Evolutionary conservation across 2,329 filamentous ascomycete genomes (phyloP).

Genomic region (Verticillium nubilum): DNA sequence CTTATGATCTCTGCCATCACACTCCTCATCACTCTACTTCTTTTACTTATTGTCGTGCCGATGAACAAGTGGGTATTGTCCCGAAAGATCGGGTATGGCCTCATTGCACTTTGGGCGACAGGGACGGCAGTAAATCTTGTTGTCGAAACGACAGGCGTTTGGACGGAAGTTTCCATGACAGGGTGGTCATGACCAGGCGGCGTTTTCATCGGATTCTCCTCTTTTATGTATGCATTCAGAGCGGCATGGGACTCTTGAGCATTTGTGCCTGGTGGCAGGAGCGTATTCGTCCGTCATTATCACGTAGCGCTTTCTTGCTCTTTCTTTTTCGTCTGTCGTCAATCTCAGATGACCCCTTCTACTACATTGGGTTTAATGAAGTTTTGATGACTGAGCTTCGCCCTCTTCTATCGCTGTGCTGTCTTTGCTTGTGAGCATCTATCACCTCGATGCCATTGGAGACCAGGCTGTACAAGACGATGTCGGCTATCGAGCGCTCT

Average conservation of each 20-base stretch:
- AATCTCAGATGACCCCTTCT: not conserved
- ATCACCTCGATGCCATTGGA: too few species aligned
- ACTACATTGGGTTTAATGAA: not conserved
- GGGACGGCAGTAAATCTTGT: constrained; percentile 79
- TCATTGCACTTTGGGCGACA: constrained; percentile 75
- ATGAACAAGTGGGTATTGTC: constrained; percentile 83
- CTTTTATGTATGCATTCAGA: not conserved
- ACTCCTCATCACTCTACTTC: constrained; percentile 71
- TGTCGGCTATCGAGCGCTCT: not conserved
- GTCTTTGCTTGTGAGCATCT: not conserved
- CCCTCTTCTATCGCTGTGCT: not conserved
- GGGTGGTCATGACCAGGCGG: not conserved
- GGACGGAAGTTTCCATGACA: constrained; percentile 27
- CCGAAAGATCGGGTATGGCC: constrained; percentile 70
- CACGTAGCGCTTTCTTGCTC: not conserved
- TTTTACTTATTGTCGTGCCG: constrained; percentile 75
- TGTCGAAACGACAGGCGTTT: constrained; percentile 64
- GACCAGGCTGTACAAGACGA: not conserved
- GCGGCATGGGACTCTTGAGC: not conserved
- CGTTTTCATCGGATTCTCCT: not conserved
- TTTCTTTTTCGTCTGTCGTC: not conserved
- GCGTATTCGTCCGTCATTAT: not conserved
- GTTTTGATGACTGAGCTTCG: not conserved
- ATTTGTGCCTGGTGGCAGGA: not conserved
- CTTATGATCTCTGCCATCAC: constrained; percentile 82